Evolutionary conservation across 345 rosid species (phyloP).

Genomic region (Corchorus olitorius): DNA sequence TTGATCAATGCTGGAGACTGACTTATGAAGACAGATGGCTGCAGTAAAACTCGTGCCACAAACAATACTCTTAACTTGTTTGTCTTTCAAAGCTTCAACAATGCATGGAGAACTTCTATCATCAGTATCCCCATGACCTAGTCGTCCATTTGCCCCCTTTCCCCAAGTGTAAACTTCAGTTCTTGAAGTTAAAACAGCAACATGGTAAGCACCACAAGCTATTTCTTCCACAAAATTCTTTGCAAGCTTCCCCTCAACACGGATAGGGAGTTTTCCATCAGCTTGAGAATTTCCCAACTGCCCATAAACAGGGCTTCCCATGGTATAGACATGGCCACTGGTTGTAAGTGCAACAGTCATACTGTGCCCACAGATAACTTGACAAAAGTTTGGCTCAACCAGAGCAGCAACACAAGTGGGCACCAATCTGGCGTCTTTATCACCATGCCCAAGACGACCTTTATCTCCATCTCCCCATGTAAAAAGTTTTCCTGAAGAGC

Average conservation of each 20-base stretch:
- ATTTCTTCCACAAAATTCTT: conserved; percentile 75
- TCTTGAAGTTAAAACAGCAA: conserved; percentile 72
- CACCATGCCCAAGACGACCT: conserved; percentile 82
- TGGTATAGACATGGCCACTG: conserved; percentile 68
- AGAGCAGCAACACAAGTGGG: conserved; percentile 83
- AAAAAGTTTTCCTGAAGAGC: conserved; percentile 74
- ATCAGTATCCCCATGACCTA: conserved; percentile 73
- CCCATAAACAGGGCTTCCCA: conserved; percentile 84
- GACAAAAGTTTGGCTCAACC: conserved; percentile 77
- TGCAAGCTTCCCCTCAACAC: conserved; percentile 65
- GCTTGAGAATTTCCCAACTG: conserved; percentile 70
- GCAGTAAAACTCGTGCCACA: conserved; percentile 75
- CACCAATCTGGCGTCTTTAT: conserved; percentile 65
- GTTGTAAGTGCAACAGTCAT: conserved; percentile 69
- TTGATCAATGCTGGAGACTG: conserved; percentile 74
- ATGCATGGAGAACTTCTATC: conserved; percentile 62
- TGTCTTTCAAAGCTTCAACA: conserved; percentile 70
- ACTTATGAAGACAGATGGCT: conserved; percentile 77
- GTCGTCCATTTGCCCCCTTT: conserved; percentile 75
- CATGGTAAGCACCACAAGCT: conserved; percentile 79
- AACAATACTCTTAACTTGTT: conserved; percentile 72
- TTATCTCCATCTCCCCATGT: conserved; percentile 92
- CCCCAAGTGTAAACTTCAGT: conserved; percentile 90
- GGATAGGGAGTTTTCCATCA: conserved; percentile 64
- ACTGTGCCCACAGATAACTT: conserved; percentile 77